A percentile compares a stretch with the other conserved stretches of the same genome.
Conservation (phyloP, 345 rosid genomes). For the Angophora floribunda region DNA sequence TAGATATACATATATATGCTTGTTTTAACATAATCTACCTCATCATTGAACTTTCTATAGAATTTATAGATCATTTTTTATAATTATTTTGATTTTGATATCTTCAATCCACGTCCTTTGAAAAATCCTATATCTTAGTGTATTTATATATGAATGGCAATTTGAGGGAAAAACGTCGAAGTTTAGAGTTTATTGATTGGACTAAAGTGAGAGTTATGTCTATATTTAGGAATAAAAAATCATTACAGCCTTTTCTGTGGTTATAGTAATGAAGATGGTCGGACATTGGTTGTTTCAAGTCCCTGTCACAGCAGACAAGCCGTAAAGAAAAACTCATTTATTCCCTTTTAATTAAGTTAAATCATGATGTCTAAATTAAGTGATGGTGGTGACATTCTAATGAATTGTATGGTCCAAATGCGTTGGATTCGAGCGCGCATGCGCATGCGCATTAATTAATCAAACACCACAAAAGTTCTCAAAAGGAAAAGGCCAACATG, state of each 20-base stretch:
- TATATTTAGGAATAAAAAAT: not conserved
- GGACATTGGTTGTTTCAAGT: not conserved
- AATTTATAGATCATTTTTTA: not conserved
- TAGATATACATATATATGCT: not conserved
- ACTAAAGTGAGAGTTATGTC: not conserved
- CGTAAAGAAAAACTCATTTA: not conserved
- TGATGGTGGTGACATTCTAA: not conserved
- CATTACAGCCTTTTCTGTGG: not conserved
- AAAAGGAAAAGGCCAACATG: not conserved
- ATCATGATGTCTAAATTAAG: not conserved
- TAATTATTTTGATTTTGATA: too few species aligned
- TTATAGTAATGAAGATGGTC: not conserved
- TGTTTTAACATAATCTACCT: not conserved
- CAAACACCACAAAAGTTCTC: not conserved
- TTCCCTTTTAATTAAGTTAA: not conserved
- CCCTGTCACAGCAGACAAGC: not conserved
- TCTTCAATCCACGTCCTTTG: not conserved
- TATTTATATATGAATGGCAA: not conserved
- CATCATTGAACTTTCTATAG: not conserved
- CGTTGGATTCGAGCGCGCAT: not conserved
- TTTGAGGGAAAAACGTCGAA: not conserved
- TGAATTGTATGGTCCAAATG: not conserved
- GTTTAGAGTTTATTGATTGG: not conserved
- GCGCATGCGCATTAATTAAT: not conserved
- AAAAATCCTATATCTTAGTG: not conserved